Evolutionary conservation across 2,329 filamentous ascomycete species (phyloP), one percentile per base, ranked within the genome.

Genomic region (Whalleya microplaca): DNA sequence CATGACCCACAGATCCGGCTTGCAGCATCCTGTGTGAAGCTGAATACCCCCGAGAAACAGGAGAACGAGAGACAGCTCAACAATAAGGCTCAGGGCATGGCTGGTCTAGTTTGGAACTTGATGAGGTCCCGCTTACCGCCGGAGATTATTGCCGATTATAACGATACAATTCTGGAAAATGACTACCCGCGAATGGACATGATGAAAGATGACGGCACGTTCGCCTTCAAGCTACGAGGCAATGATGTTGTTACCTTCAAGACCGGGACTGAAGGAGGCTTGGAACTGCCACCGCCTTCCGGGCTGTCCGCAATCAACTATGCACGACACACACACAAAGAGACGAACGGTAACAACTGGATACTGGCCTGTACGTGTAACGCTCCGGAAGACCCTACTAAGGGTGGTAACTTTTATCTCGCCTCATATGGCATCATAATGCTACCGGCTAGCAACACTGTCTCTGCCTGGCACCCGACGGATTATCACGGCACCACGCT

Each of bases 341-440:
- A 63, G 41, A 51, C 18, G 1, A 64, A 65, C 40, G 63, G 53
- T 1, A 66, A 67, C 21, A 43, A 58, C 8, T 67, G 63, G 61
- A 50, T 64, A 2, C 16, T 64, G 3, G 59, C 60, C 1, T 56
- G 18, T 16, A 64, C 57, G 2, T 21, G 41, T 9, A 51, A 59
- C 10, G 62, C 63, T 5, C 59, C 62, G 0, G 42, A 49, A 1
- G 53, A 57, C 42, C 49, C 61, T 7, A 53, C 27, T 21, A 63
- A 52, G 21, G 59, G 59, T 1, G 58, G 58, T 1, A 64, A 65
- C 37, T 63, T 65, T 7, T 67, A 63, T 41, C 44, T 64, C 27
- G 61, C 63, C 0, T 63, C 62, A 2, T 66, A 66, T 41, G 65
- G 65, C 10, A 63, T 66, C 45, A 56, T 65, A 59, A 37, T 66